Conservation (phyloP, 2,329 filamentous ascomycete genomes). For the Davidsoniella neocaledoniae region DNA sequence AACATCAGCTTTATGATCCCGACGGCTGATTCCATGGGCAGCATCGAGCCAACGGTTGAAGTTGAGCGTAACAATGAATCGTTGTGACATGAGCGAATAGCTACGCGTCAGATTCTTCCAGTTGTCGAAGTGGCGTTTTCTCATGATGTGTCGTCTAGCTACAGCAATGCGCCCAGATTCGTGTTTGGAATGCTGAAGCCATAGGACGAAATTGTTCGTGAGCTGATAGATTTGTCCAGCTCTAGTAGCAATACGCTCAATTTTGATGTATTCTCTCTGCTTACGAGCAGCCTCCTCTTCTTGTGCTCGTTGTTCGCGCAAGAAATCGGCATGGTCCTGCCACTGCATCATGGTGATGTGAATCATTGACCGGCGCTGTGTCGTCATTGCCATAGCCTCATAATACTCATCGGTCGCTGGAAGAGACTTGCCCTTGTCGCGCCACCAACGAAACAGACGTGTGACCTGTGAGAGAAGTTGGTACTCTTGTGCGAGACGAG, state of each 20-base stretch:
- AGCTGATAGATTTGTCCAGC: constrained; percentile 50
- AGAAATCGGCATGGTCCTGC: constrained; percentile 4
- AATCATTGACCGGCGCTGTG: constrained; percentile 5
- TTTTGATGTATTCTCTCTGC: constrained; percentile 9
- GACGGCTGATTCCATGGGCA: constrained; percentile 3
- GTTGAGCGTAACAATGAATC: constrained; percentile 7
- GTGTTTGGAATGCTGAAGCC: constrained; percentile 48
- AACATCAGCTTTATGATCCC: constrained; percentile 8
- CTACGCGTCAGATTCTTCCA: constrained; percentile 14
- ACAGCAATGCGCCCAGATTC: constrained; percentile 48
- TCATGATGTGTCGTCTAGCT: constrained; percentile 54
- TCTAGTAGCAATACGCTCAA: constrained; percentile 28
- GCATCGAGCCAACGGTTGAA: constrained; percentile 12
- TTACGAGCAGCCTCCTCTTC: constrained; percentile 9
- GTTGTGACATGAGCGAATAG: constrained; percentile 8
- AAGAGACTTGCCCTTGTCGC: constrained; percentile 7
- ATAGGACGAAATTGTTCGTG: constrained; percentile 28
- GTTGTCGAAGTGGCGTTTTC: constrained; percentile 25
- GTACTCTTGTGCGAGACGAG: constrained; percentile 2
- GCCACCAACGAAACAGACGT: constrained; percentile 11
- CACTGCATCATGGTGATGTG: constrained; percentile 11
- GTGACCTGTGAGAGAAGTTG: constrained; percentile 3
- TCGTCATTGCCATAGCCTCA: constrained; percentile 10
- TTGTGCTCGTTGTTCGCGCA: constrained; percentile 5
- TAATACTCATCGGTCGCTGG: constrained; percentile 11